Percentiles rank a stretch among this genome's conserved stretches.
phyloP scores from a whole-genome alignment of 805 yeast species.

The Metschnikowia baotianmanensis region DNA sequence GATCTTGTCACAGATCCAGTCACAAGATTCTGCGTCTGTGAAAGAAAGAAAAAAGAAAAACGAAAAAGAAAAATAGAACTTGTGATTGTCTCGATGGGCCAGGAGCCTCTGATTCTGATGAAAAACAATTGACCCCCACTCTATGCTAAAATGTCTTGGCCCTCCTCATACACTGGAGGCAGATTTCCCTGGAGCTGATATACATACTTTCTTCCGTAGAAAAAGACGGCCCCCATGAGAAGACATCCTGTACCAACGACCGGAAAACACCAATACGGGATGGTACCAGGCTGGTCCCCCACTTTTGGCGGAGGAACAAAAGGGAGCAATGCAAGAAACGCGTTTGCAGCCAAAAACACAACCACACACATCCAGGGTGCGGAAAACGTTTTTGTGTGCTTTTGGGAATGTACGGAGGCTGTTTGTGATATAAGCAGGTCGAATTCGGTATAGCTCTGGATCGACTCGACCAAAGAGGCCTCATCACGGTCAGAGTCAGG shows the following conservation, averaged over 20 bases:
- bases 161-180: constrained; percentile 19
- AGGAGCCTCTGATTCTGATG: no score
- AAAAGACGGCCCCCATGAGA: constrained; percentile 38
- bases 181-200: constrained; percentile 8
- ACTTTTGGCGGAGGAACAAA: constrained; percentile 51
- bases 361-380: constrained; percentile 32
- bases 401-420: not conserved
- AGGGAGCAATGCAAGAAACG: constrained; percentile 54
- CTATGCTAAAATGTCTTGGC: constrained; percentile 1
- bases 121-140: no score
- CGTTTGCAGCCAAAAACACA: constrained; percentile 44
- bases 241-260: constrained; percentile 49
- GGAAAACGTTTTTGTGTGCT: constrained; percentile 16
- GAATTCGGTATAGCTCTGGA: constrained; percentile 17
- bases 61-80: no score
- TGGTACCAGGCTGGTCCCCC: constrained; percentile 22
- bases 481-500: constrained; percentile 1
- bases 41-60: no score
- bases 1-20: no score
- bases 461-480: constrained; percentile 10
- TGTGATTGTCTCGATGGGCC: no score
- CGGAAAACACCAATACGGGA: constrained; percentile 61
- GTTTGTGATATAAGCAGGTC: constrained; percentile 16
- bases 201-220: constrained; percentile 14
- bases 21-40: no score